Base-by-base conservation (phyloP, 192 early-diverging fungal species). In the Backusella mclennaniae region DNA sequence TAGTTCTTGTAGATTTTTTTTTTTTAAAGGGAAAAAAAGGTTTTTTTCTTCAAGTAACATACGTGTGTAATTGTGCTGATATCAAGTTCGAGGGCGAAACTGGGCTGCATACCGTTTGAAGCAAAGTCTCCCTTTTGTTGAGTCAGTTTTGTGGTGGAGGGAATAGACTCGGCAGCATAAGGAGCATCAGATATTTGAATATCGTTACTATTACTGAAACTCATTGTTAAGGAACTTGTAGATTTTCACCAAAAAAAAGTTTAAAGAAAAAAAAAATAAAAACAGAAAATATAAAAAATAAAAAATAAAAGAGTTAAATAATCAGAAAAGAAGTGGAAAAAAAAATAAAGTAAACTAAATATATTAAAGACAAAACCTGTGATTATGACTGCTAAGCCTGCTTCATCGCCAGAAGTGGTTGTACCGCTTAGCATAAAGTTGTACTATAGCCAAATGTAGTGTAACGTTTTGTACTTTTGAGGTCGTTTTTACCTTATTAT, bases 1-100 rank as follows among this genome's bases (percentile, higher is more conserved):
- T 15, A 44, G 42, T 44, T 19, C 4, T 44, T 44, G 4, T 14
- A 44, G 15, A 5, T 14, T 33, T 33, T 33, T 33, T 33, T 33
- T 33, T 33, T 33, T 3, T 3, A 33, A 33, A n/a, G n/a, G n/a
- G n/a, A 33, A 29, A 39, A 39, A 69, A 39, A 39, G 39, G 4
- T 38, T 49, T 56, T 38, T 31, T 36, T 68, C 8, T 21, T 36
- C 0, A 6, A 41, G 23, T 4, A 72, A 73, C 73, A 39, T 76
- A 84, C 79, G 49, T 84, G 79, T 49, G 75, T 73, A 42, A 80
- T 72, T 35, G 73, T 78, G 36, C 71, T 49, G 36, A 74, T 35
- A 53, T 69, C 68, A 31, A 77, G 52, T 6, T 77, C 73, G 2
- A 74, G 53, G 31, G 76, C 72, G 46, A 75, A 77, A 15, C 72